Conservation (phyloP, 345 rosid species). For the Citrus trifoliata region DNA sequence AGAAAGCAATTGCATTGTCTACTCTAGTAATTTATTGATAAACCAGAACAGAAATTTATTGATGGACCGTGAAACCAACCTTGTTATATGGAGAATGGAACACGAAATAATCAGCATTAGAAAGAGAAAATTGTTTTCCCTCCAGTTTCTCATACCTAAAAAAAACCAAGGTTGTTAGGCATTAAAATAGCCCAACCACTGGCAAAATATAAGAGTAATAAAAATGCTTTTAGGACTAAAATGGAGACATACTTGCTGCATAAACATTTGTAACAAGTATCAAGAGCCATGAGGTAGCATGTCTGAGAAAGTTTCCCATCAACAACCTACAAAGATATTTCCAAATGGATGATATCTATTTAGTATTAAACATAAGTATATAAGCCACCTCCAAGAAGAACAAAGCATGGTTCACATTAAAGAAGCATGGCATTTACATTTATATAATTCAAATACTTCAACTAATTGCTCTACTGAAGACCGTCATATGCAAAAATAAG, state of each 20-base stretch:
- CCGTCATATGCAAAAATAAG: background rate
- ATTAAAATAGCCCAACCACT: conserved; percentile 5
- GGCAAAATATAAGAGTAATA: background rate
- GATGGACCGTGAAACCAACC: conserved; percentile 31
- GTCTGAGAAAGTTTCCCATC: conserved; percentile 99
- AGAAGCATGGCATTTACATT: background rate
- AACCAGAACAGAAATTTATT: background rate
- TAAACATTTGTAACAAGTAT: conserved; percentile 78
- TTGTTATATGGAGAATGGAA: conserved; percentile 99
- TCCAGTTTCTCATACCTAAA: conserved; percentile 79
- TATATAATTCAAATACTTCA: background rate
- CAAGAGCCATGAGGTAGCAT: conserved; percentile 97
- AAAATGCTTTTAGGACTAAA: background rate
- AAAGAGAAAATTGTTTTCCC: conserved; percentile 77
- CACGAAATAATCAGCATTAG: conserved; percentile 75
- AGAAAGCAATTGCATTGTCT: background rate
- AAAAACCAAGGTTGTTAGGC: conserved; percentile 12
- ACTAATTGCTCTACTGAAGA: background rate
- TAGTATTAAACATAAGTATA: background rate
- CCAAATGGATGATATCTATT: background rate
- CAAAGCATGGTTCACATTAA: background rate
- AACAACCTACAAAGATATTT: conserved; percentile 66
- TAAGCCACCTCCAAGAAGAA: background rate
- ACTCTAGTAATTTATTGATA: background rate
- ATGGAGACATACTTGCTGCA: conserved; percentile 68